Conservation (phyloP, 306 rosid genomes). For the Ziziphus jujuba region DNA sequence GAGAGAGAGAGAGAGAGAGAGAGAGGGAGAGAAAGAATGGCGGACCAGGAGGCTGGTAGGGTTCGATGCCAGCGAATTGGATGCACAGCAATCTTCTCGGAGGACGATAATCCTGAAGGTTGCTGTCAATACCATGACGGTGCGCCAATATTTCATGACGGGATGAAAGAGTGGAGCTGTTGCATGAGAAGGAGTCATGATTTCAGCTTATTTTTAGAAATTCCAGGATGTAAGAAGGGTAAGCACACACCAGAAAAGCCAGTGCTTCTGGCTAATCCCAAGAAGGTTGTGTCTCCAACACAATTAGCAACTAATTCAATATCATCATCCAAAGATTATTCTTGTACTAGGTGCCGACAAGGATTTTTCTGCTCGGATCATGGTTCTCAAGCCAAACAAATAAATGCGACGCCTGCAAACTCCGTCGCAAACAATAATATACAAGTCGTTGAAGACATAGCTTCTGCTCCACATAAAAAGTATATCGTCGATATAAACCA, state of each 20-base stretch:
- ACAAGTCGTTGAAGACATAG: conserved; percentile 25
- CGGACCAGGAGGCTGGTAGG: conserved; percentile 26
- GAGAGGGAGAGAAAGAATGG: conserved; percentile 42
- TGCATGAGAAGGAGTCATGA: conserved; percentile 95
- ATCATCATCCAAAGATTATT: conserved; percentile 51
- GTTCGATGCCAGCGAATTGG: conserved; percentile 84
- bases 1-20: too few species aligned
- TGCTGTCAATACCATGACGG: conserved; percentile 88
- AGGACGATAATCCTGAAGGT: conserved; percentile 70
- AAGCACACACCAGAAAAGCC: conserved; percentile 87
- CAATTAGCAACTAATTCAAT: conserved; percentile 40
- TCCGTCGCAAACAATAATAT: conserved; percentile 32
- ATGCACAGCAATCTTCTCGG: conserved; percentile 70
- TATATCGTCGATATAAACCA: conserved; percentile 63
- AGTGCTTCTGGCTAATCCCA: conserved; percentile 37
- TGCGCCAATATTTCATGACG: conserved; percentile 95
- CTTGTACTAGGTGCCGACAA: conserved; percentile 88
- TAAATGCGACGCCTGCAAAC: conserved; percentile 36
- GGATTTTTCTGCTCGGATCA: conserved; percentile 97
- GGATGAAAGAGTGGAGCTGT: conserved; percentile 94
- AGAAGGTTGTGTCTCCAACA: conserved; percentile 23
- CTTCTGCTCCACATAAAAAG: conserved; percentile 61
- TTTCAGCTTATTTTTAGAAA: conserved; percentile 69
- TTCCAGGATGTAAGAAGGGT: conserved; percentile 92
- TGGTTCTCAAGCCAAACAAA: conserved; percentile 58